Evolutionary conservation across 75 land plant species (phyloP), one percentile per base, ranked within the genome.

Genomic region (Sequoia sempervirens): DNA sequence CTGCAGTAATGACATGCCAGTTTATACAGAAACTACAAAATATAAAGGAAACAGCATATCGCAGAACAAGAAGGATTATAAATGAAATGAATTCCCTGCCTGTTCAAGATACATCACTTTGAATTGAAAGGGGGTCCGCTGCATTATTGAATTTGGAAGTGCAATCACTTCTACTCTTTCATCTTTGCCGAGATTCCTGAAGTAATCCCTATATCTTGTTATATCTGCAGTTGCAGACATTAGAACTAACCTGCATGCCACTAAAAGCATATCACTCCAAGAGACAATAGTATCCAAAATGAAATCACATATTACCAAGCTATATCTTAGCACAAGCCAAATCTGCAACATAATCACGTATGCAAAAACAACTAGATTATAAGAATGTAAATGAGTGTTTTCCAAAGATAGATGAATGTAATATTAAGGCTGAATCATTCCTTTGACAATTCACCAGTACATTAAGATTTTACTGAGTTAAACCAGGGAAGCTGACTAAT

Each of bases 161-260:
- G 91, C 93, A 78, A 96, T 89, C 73, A 91, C 92, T 82, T 96
- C 92, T 7, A 96, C 90, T 80, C 90, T 91, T 84, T 95, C 95
- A 61, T 85, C 96, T 83, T 91, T 92, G 41, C 92, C 95, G 81
- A 96, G 91, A 84, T 94, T 96, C 84, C 83, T 93, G 81, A 96
- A 96, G 84, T 96, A 96, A 47, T 94, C 96, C 80, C 89, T 90
- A 75, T 96, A 96, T 82, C 93, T 87, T 75, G 85, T 32, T 84
- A 90, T 93, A 87, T 96, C 96, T 76, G 96, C 97, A 50, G 98
- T 96, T 28, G 98, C 98, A 80, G 98, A 96, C 98, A 96, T 96
- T 83, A 96, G 85, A 3, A 96, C 96, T 84, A 96, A 82, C 91
- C 98, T 96, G 85, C 20, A 86, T 70, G 30, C 6, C 32, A 85